Evolutionary conservation across 2,329 filamentous ascomycete species (phyloP), one percentile per base, ranked within the genome.

Genomic region (Hymenoscyphus infarciens): DNA sequence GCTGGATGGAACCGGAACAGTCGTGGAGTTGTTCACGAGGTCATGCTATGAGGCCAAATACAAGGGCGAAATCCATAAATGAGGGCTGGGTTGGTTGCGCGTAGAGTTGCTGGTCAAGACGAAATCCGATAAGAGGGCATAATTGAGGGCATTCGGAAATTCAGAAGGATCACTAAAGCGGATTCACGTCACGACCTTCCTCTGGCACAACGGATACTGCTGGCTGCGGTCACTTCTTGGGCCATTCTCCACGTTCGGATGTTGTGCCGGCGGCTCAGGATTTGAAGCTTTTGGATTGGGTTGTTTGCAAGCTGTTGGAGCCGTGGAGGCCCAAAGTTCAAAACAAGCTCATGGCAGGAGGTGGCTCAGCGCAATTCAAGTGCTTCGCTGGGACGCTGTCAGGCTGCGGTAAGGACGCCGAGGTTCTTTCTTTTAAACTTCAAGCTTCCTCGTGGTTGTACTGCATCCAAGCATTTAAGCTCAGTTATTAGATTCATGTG

Each of bases 331-430:
- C 19, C 57, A 29, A 29, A 25, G 15, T 13, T 27, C 27, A 15
- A 60, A 54, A 60, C 27, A 22, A 29, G 58, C 58, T 53, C 39
- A 3, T 39, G 31, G 45, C 15, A 52, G 49, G 58, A 54, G 27
- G 29, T 22, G 58, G 58, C 58, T 45, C 45, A 60, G 58, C n/a
- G 31, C 31, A n/a, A n/a, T 10, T 60, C 52, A 38, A 54, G 31
- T 39, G 42, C 31, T 33, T 38, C 45, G 58, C 29, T 53, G 19
- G 42, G 25, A 60, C 45, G 19, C n/a, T n/a, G 22, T 31, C 25
- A 56, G 29, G 54, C 54, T 22, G 54, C 29, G 15, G 22, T 31
- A 29, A 56, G 29, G 54, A 27, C 15, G 54, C 25, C 29, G 39
- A 54, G 45, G 15, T 22, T 38, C 45, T 42, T 54, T 53, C 11